Base-by-base conservation (phyloP, 768 basidiomycete genomes). In the Kwoniella mangroviensis region DNA sequence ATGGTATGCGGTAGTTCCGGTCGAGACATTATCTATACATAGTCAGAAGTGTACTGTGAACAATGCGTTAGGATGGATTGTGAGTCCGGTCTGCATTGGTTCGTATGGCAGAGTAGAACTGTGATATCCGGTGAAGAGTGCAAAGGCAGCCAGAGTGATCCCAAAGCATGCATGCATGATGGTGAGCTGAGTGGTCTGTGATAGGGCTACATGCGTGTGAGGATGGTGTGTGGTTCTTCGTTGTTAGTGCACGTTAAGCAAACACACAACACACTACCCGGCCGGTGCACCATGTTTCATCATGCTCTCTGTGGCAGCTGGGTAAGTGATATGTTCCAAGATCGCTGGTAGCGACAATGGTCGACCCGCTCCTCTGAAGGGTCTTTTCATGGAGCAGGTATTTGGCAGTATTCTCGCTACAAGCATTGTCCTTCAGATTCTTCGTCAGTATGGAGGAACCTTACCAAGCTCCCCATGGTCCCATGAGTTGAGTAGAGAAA, bases 1-100 rank as follows among this genome's bases (percentile, higher is more conserved):
- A 54, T 54, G 53, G 53, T 54, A 22, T 54, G 53, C 21, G 53
- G 53, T 54, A 54, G 21, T 24, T 54, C 53, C 11, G 53, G 53
- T 54, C 53, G 53, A 19, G 53, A 54, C 53, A 54, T 54, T 4
- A 12, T 54, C 21, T 12, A 19, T n/a, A 12, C 12, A 54, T 54
- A 22, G 21, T 21, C 53, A 13, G 11, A 24, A 12, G n/a, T 12
- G 15, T 22, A 54, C 22, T 7, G 9, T 21, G 53, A 24, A 54
- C 53, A n/a, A 54, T 24, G 22, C 53, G n/a, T 49, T 49, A n/a
- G n/a, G n/a, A 7, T 34, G 6, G 9, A 34, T 34, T 1, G 3
- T 7, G 15, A 15, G 45, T 17, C 45, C 45, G 45, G 19, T 4
- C 45, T 17, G 45, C 15, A 49, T 4, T 49, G 45, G 45, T 6